phyloP scores from a whole-genome alignment of 1,284 basidiomycete species.

The Irpex sp. region DNA sequence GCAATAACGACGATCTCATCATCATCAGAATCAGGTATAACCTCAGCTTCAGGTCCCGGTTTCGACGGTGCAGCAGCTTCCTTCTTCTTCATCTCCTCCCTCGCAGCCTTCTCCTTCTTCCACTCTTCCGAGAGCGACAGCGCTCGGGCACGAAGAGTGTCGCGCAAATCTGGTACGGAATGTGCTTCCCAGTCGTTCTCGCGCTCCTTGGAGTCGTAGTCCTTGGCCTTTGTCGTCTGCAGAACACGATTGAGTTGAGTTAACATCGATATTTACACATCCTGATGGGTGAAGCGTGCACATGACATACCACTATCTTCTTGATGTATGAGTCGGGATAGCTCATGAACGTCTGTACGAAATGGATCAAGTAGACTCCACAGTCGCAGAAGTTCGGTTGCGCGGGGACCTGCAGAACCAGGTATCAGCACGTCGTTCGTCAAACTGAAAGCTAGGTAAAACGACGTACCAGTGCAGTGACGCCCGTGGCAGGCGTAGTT shows the following conservation, averaged over 20 bases:
- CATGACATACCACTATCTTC: conserved; percentile 41
- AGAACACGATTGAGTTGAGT: conserved; percentile 4
- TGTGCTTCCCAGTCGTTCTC: conserved; percentile 42
- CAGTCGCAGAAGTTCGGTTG: conserved; percentile 88
- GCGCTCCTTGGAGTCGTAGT: conserved; percentile 16
- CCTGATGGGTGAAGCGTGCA: conserved; percentile 3
- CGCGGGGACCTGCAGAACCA: conserved; percentile 56
- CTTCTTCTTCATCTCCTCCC: conserved; percentile 29
- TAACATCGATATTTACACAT: not conserved
- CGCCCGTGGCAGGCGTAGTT: conserved; percentile 40
- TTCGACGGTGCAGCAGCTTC: conserved; percentile 6
- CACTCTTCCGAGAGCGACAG: conserved; percentile 37
- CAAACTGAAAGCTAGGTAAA: not conserved
- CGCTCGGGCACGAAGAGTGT: conserved; percentile 31
- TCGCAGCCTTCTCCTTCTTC: conserved; percentile 33
- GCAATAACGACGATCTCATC: conserved; percentile 38
- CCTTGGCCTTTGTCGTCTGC: conserved; percentile 31
- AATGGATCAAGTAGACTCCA: conserved; percentile 80
- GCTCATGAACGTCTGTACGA: conserved; percentile 67
- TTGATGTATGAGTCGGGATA: conserved; percentile 44
- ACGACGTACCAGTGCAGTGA: conserved; percentile 42
- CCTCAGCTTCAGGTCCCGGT: conserved; percentile 14
- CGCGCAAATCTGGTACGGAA: conserved; percentile 31
- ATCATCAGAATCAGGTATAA: conserved; percentile 40
- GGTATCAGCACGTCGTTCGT: not conserved